Evolutionary conservation across 2,329 filamentous ascomycete genomes (phyloP).

Genomic region (Ilyonectria mors-panacis): DNA sequence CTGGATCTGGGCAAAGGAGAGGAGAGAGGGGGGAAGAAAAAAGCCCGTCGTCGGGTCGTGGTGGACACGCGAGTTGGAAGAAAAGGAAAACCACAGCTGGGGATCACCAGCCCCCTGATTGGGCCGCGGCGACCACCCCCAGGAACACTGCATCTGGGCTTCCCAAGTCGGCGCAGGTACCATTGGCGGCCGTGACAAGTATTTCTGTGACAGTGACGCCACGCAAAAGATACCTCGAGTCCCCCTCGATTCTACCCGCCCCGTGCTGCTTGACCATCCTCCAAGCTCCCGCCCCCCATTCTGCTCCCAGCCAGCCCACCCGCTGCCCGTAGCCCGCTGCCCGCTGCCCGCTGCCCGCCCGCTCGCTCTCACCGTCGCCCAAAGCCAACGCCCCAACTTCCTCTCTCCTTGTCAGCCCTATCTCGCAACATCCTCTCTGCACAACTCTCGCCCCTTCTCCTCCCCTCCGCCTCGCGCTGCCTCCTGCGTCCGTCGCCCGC

Average conservation of each 20-base stretch:
- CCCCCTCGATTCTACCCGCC: slow-evolving; percentile 28
- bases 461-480: slow-evolving; percentile 17
- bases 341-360: slow-evolving; percentile 19
- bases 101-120: slow-evolving; percentile 35
- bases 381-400: slow-evolving; percentile 32
- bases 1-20: slow-evolving; percentile 9
- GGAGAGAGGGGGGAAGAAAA: neutral
- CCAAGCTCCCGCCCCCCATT: slow-evolving; percentile 11
- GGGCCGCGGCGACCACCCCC: slow-evolving; percentile 25
- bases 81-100: slow-evolving; percentile 26
- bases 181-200: slow-evolving; percentile 7
- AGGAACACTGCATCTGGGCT: slow-evolving; percentile 22
- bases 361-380: slow-evolving; percentile 27
- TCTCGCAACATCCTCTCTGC: slow-evolving; percentile 43
- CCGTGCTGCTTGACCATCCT: slow-evolving; percentile 4
- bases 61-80: slow-evolving; percentile 33
- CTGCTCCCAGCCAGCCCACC: neutral
- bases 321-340: neutral
- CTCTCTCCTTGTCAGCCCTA: slow-evolving; percentile 48
- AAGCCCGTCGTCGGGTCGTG: neutral
- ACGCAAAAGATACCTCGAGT: slow-evolving; percentile 3
- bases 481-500: slow-evolving; percentile 20
- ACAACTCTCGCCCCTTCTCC: slow-evolving; percentile 35
- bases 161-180: slow-evolving; percentile 17
- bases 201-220: neutral